phyloP scores from a whole-genome alignment of 2,329 filamentous ascomycete species.

The Ophiosphaerella narmari region DNA sequence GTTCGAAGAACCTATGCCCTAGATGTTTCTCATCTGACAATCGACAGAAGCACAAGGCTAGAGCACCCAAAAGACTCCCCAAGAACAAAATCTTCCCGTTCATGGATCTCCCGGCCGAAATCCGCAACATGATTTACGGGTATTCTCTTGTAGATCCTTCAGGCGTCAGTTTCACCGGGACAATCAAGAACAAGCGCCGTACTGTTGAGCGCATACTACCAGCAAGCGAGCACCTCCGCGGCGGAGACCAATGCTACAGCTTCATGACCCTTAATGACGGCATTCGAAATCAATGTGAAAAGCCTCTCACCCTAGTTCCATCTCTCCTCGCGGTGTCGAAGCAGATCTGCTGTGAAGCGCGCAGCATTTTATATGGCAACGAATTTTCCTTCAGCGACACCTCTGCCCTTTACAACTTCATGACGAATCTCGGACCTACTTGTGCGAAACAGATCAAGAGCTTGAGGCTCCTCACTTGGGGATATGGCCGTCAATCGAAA shows the following conservation, averaged over 20 bases:
- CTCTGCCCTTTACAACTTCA: constrained; percentile 36
- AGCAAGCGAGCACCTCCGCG: constrained; percentile 1
- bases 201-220: constrained; percentile 26
- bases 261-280: constrained; percentile 6
- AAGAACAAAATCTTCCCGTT: constrained; percentile 43
- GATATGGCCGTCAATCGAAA: constrained; percentile 26
- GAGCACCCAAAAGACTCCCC: constrained; percentile 23
- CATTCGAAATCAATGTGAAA: constrained; percentile 10
- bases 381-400: constrained; percentile 34
- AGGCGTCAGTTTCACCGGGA: constrained; percentile 31
- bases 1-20: constrained; percentile 17
- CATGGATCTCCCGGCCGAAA: constrained; percentile 39
- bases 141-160: constrained; percentile 31
- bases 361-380: constrained; percentile 36
- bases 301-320: constrained; percentile 18
- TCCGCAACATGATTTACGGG: constrained; percentile 41
- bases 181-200: constrained; percentile 34
- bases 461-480: constrained; percentile 33
- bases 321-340: constrained; percentile 35
- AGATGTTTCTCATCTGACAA: constrained; percentile 7
- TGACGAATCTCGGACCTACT: constrained; percentile 35
- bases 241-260: background rate
- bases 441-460: constrained; percentile 27
- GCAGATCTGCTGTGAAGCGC: constrained; percentile 34
- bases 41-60: constrained; percentile 29